Evolutionary conservation across 2,329 filamentous ascomycete genomes (phyloP).

Genomic region (Cytospora leucostoma): DNA sequence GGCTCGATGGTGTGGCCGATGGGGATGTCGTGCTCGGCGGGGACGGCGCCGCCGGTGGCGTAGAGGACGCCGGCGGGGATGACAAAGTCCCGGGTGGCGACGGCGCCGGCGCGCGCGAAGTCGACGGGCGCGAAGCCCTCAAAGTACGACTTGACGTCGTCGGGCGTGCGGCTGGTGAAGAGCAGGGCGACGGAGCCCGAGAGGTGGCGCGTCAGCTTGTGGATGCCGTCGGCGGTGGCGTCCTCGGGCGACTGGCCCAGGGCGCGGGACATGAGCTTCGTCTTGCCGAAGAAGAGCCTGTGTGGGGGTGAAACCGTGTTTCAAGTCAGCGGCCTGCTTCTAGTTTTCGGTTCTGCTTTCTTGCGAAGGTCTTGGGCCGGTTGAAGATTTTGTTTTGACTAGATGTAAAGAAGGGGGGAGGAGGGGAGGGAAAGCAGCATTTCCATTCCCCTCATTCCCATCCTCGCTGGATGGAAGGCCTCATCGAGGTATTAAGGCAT

Average conservation of each 20-base stretch:
- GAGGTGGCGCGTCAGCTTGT: constrained; percentile 69
- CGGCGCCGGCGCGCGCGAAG: constrained; percentile 85
- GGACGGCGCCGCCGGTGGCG: constrained; percentile 76
- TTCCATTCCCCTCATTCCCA: not conserved
- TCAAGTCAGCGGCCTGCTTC: constrained; percentile 15
- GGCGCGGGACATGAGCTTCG: constrained; percentile 96
- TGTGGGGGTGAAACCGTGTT: constrained; percentile 12
- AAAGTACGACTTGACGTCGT: constrained; percentile 73
- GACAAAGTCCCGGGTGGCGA: constrained; percentile 72
- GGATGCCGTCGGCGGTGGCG: constrained; percentile 77
- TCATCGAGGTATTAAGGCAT: constrained; percentile 34
- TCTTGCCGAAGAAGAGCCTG: constrained; percentile 98
- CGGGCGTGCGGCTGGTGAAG: constrained; percentile 77
- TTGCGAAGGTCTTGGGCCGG: constrained; percentile 14
- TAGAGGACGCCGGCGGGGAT: constrained; percentile 84
- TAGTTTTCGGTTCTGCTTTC: not conserved
- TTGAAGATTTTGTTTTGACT: not conserved
- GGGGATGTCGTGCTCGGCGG: constrained; percentile 79
- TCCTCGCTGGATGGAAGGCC: not conserved
- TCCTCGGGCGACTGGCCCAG: constrained; percentile 78
- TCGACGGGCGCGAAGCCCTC: constrained; percentile 72
- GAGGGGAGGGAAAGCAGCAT: not conserved
- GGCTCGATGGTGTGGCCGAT: constrained; percentile 88
- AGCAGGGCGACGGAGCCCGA: constrained; percentile 84
- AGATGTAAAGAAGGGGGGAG: not conserved